A percentile compares a stretch with the other conserved stretches of the same genome.
These are phyloP conservation scores for Cladosporium sphaerospermum DNA, from an alignment of 2,329 filamentous ascomycete genomes.

Conservation along the genomic window DNA sequence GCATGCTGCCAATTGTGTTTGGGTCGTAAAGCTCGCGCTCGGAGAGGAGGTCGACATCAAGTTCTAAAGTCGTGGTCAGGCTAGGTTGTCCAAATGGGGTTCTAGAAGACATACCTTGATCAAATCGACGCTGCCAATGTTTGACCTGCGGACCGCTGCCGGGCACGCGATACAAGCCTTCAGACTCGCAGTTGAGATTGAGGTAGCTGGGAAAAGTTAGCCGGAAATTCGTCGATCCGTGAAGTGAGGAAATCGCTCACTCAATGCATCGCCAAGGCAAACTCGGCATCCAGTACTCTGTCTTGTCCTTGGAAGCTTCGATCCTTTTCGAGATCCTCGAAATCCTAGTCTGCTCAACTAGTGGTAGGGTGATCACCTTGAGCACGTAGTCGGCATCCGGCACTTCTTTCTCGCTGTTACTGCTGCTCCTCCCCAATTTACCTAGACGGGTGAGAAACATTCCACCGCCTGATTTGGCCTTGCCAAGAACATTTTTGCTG, in stretches of 20 bases:
- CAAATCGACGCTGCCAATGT: slow-evolving; percentile 87
- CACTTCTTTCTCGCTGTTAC: slow-evolving; percentile 55
- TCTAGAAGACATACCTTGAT: slow-evolving; percentile 55
- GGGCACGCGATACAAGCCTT: slow-evolving; percentile 87
- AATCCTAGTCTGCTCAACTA: slow-evolving; percentile 82
- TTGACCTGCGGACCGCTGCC: slow-evolving; percentile 87
- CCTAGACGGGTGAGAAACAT: slow-evolving; percentile 21
- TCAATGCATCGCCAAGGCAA: slow-evolving; percentile 94
- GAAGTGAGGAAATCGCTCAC: slow-evolving; percentile 35
- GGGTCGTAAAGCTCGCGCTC: slow-evolving; percentile 88
- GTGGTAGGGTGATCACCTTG: slow-evolving; percentile 76
- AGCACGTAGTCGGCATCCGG: slow-evolving; percentile 77
- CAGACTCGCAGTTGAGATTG: slow-evolving; percentile 90
- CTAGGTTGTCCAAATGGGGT: slow-evolving; percentile 9
- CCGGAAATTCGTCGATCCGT: slow-evolving; percentile 12
- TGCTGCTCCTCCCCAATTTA: slow-evolving; percentile 47
- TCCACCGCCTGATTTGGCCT: slow-evolving; percentile 21
- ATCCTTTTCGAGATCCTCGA: slow-evolving; percentile 87
- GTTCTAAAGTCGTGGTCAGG: slow-evolving; percentile 47
- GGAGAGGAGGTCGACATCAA: slow-evolving; percentile 84
- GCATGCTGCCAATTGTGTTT: slow-evolving; percentile 91
- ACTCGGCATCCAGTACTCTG: slow-evolving; percentile 97
- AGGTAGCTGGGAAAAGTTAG: slow-evolving; percentile 54
- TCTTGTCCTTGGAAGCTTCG: slow-evolving; percentile 86
- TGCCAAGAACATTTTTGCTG: slow-evolving; percentile 25